Conservation (phyloP, 768 basidiomycete genomes). For the Kwoniella shandongensis region DNA sequence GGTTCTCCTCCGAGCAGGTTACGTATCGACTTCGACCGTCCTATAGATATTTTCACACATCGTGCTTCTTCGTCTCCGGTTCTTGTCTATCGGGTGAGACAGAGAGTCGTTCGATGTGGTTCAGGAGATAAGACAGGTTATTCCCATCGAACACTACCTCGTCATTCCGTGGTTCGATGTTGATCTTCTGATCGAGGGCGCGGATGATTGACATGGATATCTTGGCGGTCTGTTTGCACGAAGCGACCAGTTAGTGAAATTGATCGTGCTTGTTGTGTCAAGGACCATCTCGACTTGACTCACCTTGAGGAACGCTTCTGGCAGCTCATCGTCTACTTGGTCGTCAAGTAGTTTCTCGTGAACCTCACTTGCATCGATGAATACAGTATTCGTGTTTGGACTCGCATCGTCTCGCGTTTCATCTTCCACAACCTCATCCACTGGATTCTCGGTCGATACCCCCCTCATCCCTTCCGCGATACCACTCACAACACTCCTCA, state of each 20-base stretch:
- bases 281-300: too few relatives aligned
- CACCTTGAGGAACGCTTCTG: slow-evolving; percentile 5
- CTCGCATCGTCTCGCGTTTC: not conserved
- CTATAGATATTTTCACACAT: too few relatives aligned
- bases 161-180: not conserved
- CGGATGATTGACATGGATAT: slow-evolving; percentile 10
- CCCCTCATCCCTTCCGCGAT: slow-evolving; percentile 27
- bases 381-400: too few relatives aligned
- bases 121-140: not conserved
- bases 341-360: too few relatives aligned
- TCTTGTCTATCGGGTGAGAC: too few relatives aligned
- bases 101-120: not conserved
- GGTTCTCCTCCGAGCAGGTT: too few relatives aligned
- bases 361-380: too few relatives aligned
- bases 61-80: too few relatives aligned
- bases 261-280: too few relatives aligned
- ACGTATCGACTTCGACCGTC: too few relatives aligned
- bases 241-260: too few relatives aligned
- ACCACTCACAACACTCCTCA: slow-evolving; percentile 37
- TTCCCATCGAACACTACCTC: not conserved
- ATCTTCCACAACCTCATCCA: not conserved
- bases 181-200: slow-evolving; percentile 4
- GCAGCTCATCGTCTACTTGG: not conserved
- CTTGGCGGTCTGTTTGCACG: slow-evolving; percentile 4
- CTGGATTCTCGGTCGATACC: not conserved